phyloP scores from a whole-genome alignment of 495 filamentous ascomycete species.

The Neurospora sublineolata region DNA sequence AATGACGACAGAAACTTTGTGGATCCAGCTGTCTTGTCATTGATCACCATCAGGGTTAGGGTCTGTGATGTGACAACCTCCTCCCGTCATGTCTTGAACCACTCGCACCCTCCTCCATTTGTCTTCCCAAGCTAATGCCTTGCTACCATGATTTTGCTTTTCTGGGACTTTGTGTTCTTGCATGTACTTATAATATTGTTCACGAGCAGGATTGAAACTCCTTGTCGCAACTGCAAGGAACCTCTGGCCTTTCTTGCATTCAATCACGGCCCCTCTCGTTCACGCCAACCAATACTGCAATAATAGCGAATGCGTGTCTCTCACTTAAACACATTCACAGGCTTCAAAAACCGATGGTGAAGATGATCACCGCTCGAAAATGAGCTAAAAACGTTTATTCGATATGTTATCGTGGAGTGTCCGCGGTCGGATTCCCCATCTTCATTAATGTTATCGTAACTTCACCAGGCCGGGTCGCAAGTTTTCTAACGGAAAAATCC shows the following conservation, averaged over 20 bases:
- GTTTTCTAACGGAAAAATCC: not conserved
- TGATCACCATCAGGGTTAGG: not conserved
- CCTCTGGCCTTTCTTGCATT: not conserved
- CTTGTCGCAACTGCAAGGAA: not conserved
- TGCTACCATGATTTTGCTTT: not conserved
- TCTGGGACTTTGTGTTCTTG: not conserved
- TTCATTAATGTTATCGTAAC: not conserved
- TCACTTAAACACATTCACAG: not conserved
- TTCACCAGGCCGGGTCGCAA: not conserved
- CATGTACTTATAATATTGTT: not conserved
- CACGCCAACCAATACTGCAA: not conserved
- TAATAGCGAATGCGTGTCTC: not conserved
- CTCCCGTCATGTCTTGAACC: not conserved
- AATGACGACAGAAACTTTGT: not conserved
- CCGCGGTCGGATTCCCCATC: not conserved
- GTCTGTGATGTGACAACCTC: not conserved
- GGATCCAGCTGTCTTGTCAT: not conserved
- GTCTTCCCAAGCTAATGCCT: not conserved
- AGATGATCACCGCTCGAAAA: not conserved
- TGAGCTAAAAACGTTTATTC: not conserved
- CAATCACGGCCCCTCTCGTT: not conserved
- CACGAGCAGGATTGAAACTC: not conserved
- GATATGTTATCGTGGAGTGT: constrained; percentile 3
- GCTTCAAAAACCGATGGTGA: not conserved
- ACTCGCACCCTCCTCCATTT: not conserved